Evolutionary conservation across 176 grass and related monocot genomes (phyloP), one percentile per base, ranked within the genome.

Genomic region (Cenchrus fungigraminus): DNA sequence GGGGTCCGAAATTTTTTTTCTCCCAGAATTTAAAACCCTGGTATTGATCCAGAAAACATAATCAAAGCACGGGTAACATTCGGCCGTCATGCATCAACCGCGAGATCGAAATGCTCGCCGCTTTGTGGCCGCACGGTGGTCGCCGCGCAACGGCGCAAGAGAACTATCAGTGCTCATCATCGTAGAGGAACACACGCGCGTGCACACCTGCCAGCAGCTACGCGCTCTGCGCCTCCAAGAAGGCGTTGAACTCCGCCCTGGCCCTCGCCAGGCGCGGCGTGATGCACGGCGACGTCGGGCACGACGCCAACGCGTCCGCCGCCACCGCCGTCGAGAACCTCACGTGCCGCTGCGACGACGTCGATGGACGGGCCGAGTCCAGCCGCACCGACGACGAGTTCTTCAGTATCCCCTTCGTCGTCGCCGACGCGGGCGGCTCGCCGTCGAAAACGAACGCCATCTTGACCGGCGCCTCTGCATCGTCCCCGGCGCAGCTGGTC

Each of bases 231-330:
- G 92, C 87, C 62, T 95, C 92, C 76, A 98, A 51, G 74, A 95
- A 95, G 28, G 92, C 91, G 63, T 83, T 90, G 85, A 98, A 98
- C 68, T 98, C 95, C 63, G 94, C 87, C 74, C 95, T 84, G 7
- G 89, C 86, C 73, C 45, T 86, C 75, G 77, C 78, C 53, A 98
- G 68, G 0, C 91, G 83, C 37, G 95, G 95, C 25, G 92, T 93
- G 71, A 98, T 82, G 88, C 34, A 83, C 58, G 95, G 95, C 19
- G 95, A 98, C 4, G 95, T 78, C 37, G 92, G 95, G 68, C 85
- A 88, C 31, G 91, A 97, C 11, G 32, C 72, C 64, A 76, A 45
- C 0, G 54, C 46, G 14, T 73, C 70, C 0, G 72, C 52, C 25
- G 90, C 89, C 6, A 77, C 51, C 4, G 86, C 89, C 2, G 87